Evolutionary conservation across 78 protist species (phyloP).

Genomic region (Blattamonas nauphoetae): DNA sequence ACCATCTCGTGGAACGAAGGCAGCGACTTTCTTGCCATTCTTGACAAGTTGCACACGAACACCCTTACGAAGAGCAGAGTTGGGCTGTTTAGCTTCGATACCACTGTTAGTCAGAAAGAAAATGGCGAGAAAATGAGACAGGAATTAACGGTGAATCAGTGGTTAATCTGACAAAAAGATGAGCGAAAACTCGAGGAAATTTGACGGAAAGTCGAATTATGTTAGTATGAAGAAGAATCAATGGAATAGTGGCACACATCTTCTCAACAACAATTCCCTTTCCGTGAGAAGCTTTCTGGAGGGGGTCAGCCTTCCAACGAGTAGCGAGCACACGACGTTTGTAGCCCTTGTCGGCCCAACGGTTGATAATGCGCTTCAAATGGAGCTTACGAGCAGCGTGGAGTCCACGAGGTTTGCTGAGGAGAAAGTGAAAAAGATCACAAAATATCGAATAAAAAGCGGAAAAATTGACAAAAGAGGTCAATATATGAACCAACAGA

Average conservation of each 20-base stretch:
- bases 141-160: too few species aligned
- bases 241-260: conserved; percentile 34
- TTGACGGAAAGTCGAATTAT: too few species aligned
- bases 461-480: too few species aligned
- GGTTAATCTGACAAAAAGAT: too few species aligned
- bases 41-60: conserved; percentile 99
- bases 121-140: too few species aligned
- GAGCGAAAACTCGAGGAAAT: too few species aligned
- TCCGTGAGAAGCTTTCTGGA: conserved; percentile 97
- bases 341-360: conserved; percentile 92
- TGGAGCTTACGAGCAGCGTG: conserved; percentile 64
- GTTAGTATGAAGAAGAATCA: neutral
- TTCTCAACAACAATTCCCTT: conserved; percentile 97
- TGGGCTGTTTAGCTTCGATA: conserved; percentile 99
- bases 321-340: conserved; percentile 82
- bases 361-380: conserved; percentile 17
- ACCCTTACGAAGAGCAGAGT: conserved; percentile 99
- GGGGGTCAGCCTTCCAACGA: conserved; percentile 82
- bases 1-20: conserved; percentile 99
- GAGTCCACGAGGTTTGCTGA: conserved; percentile 53
- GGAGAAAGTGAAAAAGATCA: neutral
- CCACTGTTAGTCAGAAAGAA: conserved; percentile 55
- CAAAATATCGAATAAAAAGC: neutral
- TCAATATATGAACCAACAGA: neutral
- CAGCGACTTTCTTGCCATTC: conserved; percentile 98